phyloP scores from a whole-genome alignment of 2,329 filamentous ascomycete genomes.

The Ophiostoma ulmi region DNA sequence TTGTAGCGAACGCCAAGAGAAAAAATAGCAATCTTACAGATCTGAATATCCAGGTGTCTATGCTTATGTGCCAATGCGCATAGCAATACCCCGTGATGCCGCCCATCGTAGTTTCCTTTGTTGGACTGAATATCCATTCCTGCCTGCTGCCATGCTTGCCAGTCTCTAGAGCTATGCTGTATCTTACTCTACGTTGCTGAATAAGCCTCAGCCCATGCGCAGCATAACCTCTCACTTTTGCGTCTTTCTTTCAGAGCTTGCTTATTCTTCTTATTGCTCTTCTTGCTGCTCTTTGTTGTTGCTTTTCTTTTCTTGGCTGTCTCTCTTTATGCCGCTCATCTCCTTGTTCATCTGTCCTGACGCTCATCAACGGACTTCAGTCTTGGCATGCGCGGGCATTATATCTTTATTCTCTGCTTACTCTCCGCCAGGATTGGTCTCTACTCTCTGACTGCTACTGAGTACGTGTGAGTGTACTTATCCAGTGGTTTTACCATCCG shows the following conservation, averaged over 20 bases:
- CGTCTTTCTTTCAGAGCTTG: neutral
- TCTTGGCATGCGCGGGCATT: neutral
- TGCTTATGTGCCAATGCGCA: no score
- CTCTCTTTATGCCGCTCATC: neutral
- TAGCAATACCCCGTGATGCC: no score
- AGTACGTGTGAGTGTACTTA: neutral
- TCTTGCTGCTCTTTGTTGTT: neutral
- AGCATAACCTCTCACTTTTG: no score
- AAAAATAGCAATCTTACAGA: no score
- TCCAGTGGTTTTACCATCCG: neutral
- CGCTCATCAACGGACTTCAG: constrained; percentile 4
- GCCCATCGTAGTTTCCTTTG: neutral
- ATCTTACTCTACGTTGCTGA: neutral
- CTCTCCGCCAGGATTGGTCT: no score
- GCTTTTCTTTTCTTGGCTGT: neutral
- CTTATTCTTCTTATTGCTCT: neutral
- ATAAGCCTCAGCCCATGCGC: neutral
- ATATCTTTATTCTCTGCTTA: neutral
- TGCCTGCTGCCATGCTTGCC: neutral
- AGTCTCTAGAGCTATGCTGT: neutral
- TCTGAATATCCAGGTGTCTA: no score
- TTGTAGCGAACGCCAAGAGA: no score
- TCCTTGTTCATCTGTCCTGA: neutral
- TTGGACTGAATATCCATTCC: neutral
- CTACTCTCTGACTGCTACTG: neutral